Conservation (phyloP, 208 protist genomes). For the Leishmania amazonensis region DNA sequence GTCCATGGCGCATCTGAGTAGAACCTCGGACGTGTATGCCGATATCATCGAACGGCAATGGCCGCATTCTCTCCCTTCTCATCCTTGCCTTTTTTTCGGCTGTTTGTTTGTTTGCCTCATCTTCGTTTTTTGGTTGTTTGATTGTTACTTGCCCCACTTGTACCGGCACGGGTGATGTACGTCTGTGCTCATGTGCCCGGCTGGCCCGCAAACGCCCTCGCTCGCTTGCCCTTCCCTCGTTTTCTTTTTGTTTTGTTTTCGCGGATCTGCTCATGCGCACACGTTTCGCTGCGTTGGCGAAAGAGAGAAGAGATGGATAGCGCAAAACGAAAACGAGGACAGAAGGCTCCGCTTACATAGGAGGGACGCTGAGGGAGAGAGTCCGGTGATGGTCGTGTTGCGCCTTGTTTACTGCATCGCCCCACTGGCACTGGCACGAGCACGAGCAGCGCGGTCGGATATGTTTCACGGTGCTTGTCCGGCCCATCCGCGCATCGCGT, state of each 20-base stretch:
- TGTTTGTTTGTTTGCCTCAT: too few species aligned
- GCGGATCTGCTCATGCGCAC: background rate
- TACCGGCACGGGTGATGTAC: background rate
- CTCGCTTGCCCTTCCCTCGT: background rate
- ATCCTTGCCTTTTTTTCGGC: background rate
- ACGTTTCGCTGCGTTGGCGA: background rate
- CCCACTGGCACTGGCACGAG: background rate
- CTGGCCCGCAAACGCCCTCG: background rate
- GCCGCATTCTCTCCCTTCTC: background rate
- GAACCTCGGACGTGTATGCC: background rate
- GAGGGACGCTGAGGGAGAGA: background rate
- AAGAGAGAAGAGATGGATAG: background rate
- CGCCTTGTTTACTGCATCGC: background rate
- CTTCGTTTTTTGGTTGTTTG: background rate
- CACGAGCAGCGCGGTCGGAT: background rate
- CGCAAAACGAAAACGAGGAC: background rate
- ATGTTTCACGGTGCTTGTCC: background rate
- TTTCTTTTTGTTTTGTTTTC: background rate
- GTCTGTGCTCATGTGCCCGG: background rate
- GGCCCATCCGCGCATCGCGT: background rate
- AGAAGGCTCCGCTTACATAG: background rate
- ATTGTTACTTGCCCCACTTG: background rate
- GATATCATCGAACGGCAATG: background rate
- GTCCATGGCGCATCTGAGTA: background rate
- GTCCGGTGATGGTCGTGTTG: background rate